Evolutionary conservation across 2,329 filamentous ascomycete species (phyloP).

Genomic region (Fusarium temperatum): DNA sequence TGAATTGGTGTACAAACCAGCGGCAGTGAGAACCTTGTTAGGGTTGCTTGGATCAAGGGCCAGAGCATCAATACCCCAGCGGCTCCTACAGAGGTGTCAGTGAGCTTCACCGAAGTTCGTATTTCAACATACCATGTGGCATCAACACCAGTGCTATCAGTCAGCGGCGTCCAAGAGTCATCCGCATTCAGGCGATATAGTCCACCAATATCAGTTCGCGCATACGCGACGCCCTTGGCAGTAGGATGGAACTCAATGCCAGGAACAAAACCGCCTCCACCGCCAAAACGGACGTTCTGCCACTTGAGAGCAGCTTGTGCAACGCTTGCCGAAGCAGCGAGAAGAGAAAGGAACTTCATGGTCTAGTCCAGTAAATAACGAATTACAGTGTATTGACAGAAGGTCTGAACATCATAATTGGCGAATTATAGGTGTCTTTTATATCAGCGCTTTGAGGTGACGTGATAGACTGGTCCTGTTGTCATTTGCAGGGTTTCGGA

Average conservation of each 20-base stretch:
- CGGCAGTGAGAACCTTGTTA: constrained; percentile 61
- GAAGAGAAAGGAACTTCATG: constrained; percentile 21
- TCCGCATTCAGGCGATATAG: constrained; percentile 31
- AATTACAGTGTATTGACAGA: neutral
- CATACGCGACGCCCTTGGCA: constrained; percentile 27
- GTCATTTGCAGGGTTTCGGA: neutral
- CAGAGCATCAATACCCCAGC: constrained; percentile 66
- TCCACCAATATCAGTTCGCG: constrained; percentile 30
- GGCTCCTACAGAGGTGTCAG: constrained; percentile 50
- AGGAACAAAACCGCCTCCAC: constrained; percentile 24
- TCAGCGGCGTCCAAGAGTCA: constrained; percentile 32
- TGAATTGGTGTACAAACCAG: constrained; percentile 67
- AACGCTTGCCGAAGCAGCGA: constrained; percentile 8
- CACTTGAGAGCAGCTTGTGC: constrained; percentile 21
- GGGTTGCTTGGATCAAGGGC: constrained; percentile 64
- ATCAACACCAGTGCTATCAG: constrained; percentile 18
- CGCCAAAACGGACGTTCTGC: constrained; percentile 32
- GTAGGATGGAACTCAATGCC: constrained; percentile 36
- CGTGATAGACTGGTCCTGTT: neutral
- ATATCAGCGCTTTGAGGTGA: neutral
- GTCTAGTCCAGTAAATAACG: neutral
- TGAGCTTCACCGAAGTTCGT: rapidly evolving
- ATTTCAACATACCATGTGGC: constrained; percentile 11
- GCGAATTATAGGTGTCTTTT: neutral
- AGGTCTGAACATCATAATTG: neutral